Conservation (phyloP, 139 green algal genomes). For the Coelastrella sp. region DNA sequence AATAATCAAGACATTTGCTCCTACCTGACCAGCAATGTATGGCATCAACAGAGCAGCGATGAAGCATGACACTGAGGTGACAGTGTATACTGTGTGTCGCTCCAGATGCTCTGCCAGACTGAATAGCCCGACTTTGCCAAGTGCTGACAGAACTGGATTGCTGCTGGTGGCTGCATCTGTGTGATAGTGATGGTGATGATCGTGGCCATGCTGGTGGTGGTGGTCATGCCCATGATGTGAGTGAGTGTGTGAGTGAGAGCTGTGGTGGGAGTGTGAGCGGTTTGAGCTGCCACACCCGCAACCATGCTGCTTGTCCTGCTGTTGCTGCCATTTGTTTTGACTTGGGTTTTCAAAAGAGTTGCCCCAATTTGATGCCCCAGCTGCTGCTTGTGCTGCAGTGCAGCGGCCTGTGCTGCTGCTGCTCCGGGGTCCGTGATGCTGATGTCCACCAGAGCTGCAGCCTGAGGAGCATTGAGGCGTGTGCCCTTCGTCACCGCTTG, state of each 20-base stretch:
- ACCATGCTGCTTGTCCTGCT: conserved; percentile 2
- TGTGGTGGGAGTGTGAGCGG: not conserved
- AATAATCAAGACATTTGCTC: not conserved
- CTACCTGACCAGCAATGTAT: conserved; percentile 18
- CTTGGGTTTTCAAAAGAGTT: not conserved
- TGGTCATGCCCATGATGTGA: conserved; percentile 15
- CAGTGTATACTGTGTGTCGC: conserved; percentile 45
- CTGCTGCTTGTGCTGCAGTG: conserved; percentile 17
- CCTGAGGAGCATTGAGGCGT: not conserved
- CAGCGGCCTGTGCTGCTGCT: not conserved
- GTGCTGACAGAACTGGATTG: conserved; percentile 52
- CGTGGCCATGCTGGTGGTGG: conserved; percentile 46
- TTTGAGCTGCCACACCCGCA: not conserved
- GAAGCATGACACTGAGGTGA: conserved; percentile 54
- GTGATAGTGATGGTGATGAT: conserved; percentile 46
- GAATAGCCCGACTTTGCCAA: conserved; percentile 55
- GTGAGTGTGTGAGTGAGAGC: not conserved
- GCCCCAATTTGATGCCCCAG: not conserved
- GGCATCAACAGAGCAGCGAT: conserved; percentile 46
- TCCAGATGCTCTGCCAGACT: conserved; percentile 56
- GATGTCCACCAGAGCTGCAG: not conserved
- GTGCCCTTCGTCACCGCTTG: not conserved
- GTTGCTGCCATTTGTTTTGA: not conserved
- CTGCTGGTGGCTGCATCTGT: not conserved
- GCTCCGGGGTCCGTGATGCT: not conserved